Base-by-base conservation (phyloP, 164 flowering plant species). In the Nymphaea thermarum region DNA sequence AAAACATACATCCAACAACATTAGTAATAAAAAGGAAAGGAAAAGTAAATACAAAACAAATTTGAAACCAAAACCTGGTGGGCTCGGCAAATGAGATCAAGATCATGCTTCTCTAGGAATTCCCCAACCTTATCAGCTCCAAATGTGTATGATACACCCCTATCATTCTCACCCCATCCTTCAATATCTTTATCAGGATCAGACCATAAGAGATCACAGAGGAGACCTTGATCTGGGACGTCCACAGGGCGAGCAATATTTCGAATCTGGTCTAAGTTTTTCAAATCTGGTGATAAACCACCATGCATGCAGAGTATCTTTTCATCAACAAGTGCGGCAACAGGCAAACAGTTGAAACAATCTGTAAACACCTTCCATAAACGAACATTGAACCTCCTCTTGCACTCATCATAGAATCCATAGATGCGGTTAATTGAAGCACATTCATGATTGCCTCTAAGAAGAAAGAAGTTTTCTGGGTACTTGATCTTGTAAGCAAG, bases 291-390 rank as follows among this genome's bases (percentile, higher is more conserved):
- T 51, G 89, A 85, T 44, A 85, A 67, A n/a, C 88, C 88, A 6
- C 88, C 88, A 66, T 85, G 88, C 86, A 83, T 83, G 77, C 88
- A 85, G n/a, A 85, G 80, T 61, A 85, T 85, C 78, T 83, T 85
- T 43, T 85, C 86, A 70, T 85, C 86, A 71, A 85, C 72, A 42
- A 85, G 80, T 55, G 88, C 88, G 62, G 85, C 85, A 64, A 83
- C 85, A 43, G 89, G 89, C 17, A 85, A 71, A 70, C 85, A 80
- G 65, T 84, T 84, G 67, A 84, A 84, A 80, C 86, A 84, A 5
- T 79, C 86, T 47, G 82, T 84, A 73, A 85, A 83, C 25, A 68
- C 67, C 78, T 79, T 85, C 87, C 87, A 85, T 25, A 85, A 66
- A 3, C 85, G 80, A n/a, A 83, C 82, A 73, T 75, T 85, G 67